Evolutionary conservation across 129 eudicot species (phyloP).

Genomic region (Centella asiatica): DNA sequence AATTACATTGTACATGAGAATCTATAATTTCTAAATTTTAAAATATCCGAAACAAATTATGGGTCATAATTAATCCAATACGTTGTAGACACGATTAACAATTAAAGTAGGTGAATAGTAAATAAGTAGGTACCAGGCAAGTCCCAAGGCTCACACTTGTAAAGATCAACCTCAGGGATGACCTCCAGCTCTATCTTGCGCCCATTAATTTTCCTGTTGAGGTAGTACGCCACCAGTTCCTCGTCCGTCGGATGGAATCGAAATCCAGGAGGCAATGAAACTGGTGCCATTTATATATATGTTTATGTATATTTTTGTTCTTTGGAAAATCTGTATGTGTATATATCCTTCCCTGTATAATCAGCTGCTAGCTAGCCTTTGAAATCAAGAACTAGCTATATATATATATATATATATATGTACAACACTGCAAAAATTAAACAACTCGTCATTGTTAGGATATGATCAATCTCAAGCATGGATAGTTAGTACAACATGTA

Average conservation of each 20-base stretch:
- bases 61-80: not conserved
- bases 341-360: not conserved
- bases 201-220: conserved; percentile 80
- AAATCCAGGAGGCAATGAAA: conserved; percentile 97
- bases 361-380: conserved; percentile 24
- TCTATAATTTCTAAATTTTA: too few species aligned
- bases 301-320: not conserved
- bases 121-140: conserved; percentile 57
- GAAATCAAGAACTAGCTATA: conserved; percentile 29
- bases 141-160: conserved; percentile 99
- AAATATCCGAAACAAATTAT: not conserved
- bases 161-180: conserved; percentile 97
- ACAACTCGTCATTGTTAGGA: too few species aligned
- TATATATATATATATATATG: too few species aligned
- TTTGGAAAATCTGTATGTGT: conserved; percentile 3
- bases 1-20: too few species aligned
- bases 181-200: conserved; percentile 80
- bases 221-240: conserved; percentile 87
- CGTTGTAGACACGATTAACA: too few species aligned
- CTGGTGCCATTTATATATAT: conserved; percentile 54
- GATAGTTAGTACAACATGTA: not conserved
- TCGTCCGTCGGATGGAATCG: conserved; percentile 93
- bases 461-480: too few species aligned
- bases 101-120: not conserved
- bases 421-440: conserved; percentile 13